Conservation (phyloP, 257 asterid species). For the Solanum peruvianum region DNA sequence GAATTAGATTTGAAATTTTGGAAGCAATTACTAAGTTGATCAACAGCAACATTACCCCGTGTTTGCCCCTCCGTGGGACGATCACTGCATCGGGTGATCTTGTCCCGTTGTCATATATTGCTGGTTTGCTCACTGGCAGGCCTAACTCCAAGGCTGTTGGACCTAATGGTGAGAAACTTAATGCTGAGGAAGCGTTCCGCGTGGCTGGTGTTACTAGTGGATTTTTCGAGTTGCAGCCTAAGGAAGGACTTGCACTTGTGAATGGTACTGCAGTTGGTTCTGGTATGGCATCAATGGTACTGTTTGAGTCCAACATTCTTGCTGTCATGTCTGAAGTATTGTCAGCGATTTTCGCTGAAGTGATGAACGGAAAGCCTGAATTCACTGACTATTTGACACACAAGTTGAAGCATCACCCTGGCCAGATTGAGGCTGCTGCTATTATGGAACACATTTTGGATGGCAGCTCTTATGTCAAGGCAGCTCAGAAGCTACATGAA, state of each 20-base stretch:
- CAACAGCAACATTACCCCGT: constrained; percentile 35
- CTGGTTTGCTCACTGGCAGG: constrained; percentile 35
- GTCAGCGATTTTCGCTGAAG: constrained; percentile 44
- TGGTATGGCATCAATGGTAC: constrained; percentile 43
- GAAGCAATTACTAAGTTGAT: constrained; percentile 41
- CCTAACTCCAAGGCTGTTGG: constrained; percentile 40
- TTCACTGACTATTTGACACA: constrained; percentile 42
- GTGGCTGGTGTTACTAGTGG: constrained; percentile 22
- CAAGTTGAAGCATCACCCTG: constrained; percentile 43
- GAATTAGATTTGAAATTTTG: constrained; percentile 37
- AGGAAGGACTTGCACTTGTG: constrained; percentile 43
- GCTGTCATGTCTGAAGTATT: constrained; percentile 25
- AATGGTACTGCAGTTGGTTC: constrained; percentile 48
- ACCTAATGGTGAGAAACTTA: constrained; percentile 28
- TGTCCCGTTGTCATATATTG: constrained; percentile 39
- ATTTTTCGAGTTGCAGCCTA: constrained; percentile 39
- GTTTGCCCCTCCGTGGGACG: constrained; percentile 45
- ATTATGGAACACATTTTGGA: constrained; percentile 41
- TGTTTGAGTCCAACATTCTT: constrained; percentile 28
- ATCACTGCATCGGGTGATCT: constrained; percentile 44
- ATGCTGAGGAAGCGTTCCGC: constrained; percentile 27
- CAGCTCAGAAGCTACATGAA: constrained; percentile 30
- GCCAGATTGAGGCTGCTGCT: constrained; percentile 48
- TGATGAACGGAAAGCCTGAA: constrained; percentile 43
- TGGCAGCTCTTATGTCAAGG: constrained; percentile 31